These are phyloP conservation scores for Blastobotrys serpentis DNA, from an alignment of 1,139 yeast genomes.

Conservation along the genomic window DNA sequence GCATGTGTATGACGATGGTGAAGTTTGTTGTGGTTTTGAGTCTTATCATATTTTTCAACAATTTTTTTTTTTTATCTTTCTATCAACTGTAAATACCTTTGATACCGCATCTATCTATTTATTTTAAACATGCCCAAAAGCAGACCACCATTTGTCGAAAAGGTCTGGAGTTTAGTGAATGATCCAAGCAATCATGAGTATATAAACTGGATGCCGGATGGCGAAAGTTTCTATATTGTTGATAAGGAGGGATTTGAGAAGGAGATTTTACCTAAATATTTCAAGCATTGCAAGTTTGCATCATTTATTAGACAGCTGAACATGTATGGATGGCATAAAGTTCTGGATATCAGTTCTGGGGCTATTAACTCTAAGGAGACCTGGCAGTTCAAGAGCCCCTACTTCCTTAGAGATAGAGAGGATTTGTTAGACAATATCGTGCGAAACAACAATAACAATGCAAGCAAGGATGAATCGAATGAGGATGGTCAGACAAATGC, in stretches of 20 bases:
- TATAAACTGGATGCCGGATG: slow-evolving; percentile 84
- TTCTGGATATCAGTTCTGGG: slow-evolving; percentile 71
- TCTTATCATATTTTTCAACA: neutral
- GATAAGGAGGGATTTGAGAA: slow-evolving; percentile 87
- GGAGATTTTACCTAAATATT: slow-evolving; percentile 77
- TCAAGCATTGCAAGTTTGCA: slow-evolving; percentile 90
- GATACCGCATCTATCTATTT: neutral
- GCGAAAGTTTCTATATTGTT: slow-evolving; percentile 77
- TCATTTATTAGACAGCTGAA: slow-evolving; percentile 90
- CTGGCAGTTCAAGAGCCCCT: slow-evolving; percentile 80
- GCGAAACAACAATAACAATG: slow-evolving; percentile 42
- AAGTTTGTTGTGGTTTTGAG: neutral
- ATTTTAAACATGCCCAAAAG: slow-evolving; percentile 36
- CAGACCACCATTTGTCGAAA: slow-evolving; percentile 86
- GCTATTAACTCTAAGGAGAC: slow-evolving; percentile 59
- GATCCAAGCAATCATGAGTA: slow-evolving; percentile 66
- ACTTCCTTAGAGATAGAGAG: slow-evolving; percentile 66
- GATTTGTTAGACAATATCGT: slow-evolving; percentile 73
- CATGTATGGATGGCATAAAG: slow-evolving; percentile 97
- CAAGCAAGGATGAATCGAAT: slow-evolving; percentile 44
- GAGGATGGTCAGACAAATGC: slow-evolving; percentile 35
- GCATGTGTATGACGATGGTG: too few relatives aligned
- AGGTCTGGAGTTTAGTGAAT: slow-evolving; percentile 93
- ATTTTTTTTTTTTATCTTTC: neutral
- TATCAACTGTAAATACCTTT: neutral